Base-by-base conservation (phyloP, 163 green algal species). In the Chloromonas sp. region DNA sequence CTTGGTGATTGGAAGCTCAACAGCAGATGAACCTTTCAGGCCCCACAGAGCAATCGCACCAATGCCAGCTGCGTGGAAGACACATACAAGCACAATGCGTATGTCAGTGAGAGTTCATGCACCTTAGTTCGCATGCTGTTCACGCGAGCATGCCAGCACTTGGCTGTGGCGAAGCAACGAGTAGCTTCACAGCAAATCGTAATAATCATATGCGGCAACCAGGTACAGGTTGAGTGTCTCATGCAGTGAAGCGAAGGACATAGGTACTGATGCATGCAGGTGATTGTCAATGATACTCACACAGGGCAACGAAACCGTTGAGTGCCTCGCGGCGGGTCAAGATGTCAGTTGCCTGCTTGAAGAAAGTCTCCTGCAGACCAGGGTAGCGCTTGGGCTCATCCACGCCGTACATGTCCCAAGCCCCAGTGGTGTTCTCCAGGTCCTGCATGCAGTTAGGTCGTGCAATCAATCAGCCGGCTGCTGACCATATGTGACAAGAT, bases 351-450 rank as follows among this genome's bases (percentile, higher is more conserved):
- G 96, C 95, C 60, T 94, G 91, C 84, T 93, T 89, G 88, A 98
- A 98, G 92, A 98, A 98, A 87, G 97, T 94, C 79, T 84, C 86
- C 85, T 93, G 90, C 79, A 96, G 87, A 79, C 80, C 87, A 60
- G 92, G 92, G 93, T 98, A 98, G 77, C 95, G 90, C 91, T 94
- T 97, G 82, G 94, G 89, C 82, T 96, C 93, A 70, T 98, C 94
- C 87, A 96, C 89, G 82, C 95, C 94, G 84, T 98, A 98, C 93
- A 98, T 94, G 89, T 98, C 96, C 96, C 96, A 98, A 61, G 92
- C 92, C 81, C 96, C 96, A 15, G 94, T 92, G 84, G 94, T 98
- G 95, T 98, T 97, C 90, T 98, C 95, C 78, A 98, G 85, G 88
- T 98, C 96, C 95, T 98, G 88, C 66, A 74, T 11, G 11, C 66